Evolutionary conservation across 2,329 filamentous ascomycete genomes (phyloP), one percentile per base, ranked within the genome.

Genomic region (Exophiala alcalophila): DNA sequence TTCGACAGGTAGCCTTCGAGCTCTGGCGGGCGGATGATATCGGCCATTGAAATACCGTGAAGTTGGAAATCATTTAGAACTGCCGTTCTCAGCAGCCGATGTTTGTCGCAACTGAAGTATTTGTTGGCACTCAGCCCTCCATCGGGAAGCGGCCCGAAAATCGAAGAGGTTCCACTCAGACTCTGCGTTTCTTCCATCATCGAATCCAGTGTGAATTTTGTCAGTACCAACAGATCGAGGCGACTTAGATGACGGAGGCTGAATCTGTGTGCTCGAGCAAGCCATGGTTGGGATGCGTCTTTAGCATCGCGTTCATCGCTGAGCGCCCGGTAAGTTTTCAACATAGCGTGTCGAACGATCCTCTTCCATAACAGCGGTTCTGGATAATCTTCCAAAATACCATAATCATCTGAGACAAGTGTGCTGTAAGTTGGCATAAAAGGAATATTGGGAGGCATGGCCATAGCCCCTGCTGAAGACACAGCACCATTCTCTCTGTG

Each of bases 271-370:
- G 23, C 25, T 31, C 20, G 26, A 10, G n/a, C 11, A 30, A 21
- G 28, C 37, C 37, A 31, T 12, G 27, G 19, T 9, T 30, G 9
- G 9, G n/a, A 10, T 5, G 11, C 24, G 2, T 23, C 27, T 16
- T 21, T 25, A 7, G 2, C 4, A 10, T 25, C 19, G 20, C 18
- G 14, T n/a, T n/a, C 18, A 3, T 20, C 9, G 12, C 19, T 10
- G 18, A 40, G 32, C 18, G 37, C 27, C 19, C 28, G 26, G 14
- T 39, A 39, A 23, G 18, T 39, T 20, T 18, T 27, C n/a, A 29
- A 20, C 25, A 39, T 29, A 4, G 16, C 35, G 9, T 30, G 15
- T 9, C 16, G 18, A 8, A 30, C 7, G 15, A 29, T 16, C 23
- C 35, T 20, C 15, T 20, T 27, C 25, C 26, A 26, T 16, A 39